Base-by-base conservation (phyloP, 164 flowering plant species). In the Vitis rotundifolia region DNA sequence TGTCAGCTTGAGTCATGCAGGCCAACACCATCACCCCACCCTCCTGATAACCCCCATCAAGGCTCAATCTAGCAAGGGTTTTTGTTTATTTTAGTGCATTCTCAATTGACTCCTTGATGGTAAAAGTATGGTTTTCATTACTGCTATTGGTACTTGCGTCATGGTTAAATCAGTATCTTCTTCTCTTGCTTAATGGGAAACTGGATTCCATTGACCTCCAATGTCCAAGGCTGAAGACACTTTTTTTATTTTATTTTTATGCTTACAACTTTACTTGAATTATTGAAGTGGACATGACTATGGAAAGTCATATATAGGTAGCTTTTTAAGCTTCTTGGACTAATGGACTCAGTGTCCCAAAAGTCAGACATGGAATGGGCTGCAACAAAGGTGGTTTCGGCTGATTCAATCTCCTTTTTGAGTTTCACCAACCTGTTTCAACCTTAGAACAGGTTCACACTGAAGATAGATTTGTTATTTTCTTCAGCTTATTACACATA, bases 1-100 rank as follows among this genome's bases (percentile, higher is more conserved):
- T 70, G 73, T 69, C 73, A 70, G 73, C 73, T 70, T 70, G 62
- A 70, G 52, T 70, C 22, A 8, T 70, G 67, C 49, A 70, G 54
- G 59, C 63, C 44, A 37, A 37, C 44, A 37, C 44, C 44, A 37
- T 37, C 44, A 37, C 44, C 44, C 7, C 44, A 4, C 44, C 5
- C 44, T 31, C 44, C 5, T 37, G 2, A 37, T 37, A 37, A 3
- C 44, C 44, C 44, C 7, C 44, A 37, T 37, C 44, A 37, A 1
- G 44, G 26, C 26, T 22, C 26, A 22, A 22, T 22, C 44, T 37
- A 37, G 5, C 5, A 3, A 37, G 44, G 44, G 44, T 28, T 44
- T 11, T 61, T 50, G 5, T 44, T 29, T 5, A 7, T 10, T 2
- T 22, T 29, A 7, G 22, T 28, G 15, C 15, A 51, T 0, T 37